Base-by-base conservation (phyloP, 2,329 filamentous ascomycete species). In the Nemania abortiva region DNA sequence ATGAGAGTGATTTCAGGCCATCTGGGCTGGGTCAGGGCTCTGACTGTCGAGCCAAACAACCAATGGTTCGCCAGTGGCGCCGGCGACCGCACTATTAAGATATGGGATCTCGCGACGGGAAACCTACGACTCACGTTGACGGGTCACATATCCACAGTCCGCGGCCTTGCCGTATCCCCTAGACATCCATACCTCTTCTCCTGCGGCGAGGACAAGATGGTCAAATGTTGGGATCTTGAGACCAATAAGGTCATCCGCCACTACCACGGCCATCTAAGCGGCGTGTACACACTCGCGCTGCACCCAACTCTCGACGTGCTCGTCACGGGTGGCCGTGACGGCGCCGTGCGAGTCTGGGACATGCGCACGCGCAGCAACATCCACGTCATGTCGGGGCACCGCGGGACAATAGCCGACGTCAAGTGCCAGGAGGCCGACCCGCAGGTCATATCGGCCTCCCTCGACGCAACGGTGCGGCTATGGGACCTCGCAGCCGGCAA, bases 171-270 rank as follows among this genome's bases (percentile, higher is more conserved):
- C 0, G 93, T 99, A 7, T 97, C 94, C 22, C 93, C 95, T 18
- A 87, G 96, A 55, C 96, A 99, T 82, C 97, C 96, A 0, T 99
- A 99, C 78, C 87, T 99, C 10, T 99, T 99, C 82, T 97, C 94
- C 11, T 99, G 96, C 77, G 97, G 94, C 67, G 96, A 99, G 82
- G 96, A 99, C 81, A 99, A 99, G 85, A 98, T 98, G 95, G 96
- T 99, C 71, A 99, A 99, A 82, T 99, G 96, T 83, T 99, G 96
- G 96, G 96, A 99, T 83, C 84, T 99, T 73, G 96, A 99, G 82
- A 98, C 95, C n/a, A 99, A 99, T 84, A 98, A 98, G 82, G 96
- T 99, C 69, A 98, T 98, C 78, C 89, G 95, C 47, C 94, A 98
- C 82, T 99, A 98, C 80, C 96, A 99, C 80, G 97, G 97, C 20